A percentile compares a stretch with the other conserved stretches of the same genome.
phyloP scores from a whole-genome alignment of 139 green algal genomes.

The Pleodorina starrii region DNA sequence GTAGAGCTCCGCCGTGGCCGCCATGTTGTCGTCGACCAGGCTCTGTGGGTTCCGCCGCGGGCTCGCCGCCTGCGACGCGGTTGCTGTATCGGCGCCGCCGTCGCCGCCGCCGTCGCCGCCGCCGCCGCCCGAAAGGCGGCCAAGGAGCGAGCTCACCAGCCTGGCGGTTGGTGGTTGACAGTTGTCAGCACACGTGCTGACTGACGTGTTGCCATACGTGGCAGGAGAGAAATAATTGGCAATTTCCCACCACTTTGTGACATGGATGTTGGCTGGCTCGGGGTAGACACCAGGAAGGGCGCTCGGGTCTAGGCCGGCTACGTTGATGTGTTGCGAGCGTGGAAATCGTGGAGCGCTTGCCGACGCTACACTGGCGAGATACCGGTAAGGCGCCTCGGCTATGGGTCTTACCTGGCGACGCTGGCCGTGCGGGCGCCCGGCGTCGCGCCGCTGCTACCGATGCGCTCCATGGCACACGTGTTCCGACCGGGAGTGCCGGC shows the following conservation, averaged over 20 bases:
- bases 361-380: too few relatives aligned
- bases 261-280: background rate
- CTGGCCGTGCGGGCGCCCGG: background rate
- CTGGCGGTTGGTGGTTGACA: background rate
- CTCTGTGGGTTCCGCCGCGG: background rate
- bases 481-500: background rate
- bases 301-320: background rate
- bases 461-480: background rate
- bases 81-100: too few relatives aligned
- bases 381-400: too few relatives aligned
- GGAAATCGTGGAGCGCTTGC: too few relatives aligned
- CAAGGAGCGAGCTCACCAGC: background rate
- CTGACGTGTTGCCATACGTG: background rate
- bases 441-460: background rate
- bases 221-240: background rate
- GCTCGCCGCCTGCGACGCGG: too few relatives aligned
- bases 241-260: background rate
- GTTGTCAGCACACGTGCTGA: background rate
- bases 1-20: slow-evolving; percentile 4
- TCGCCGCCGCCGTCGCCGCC: background rate
- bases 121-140: background rate
- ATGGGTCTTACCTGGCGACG: background rate
- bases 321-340: background rate
- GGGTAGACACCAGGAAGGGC: background rate
- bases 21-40: background rate